Evolutionary conservation across 176 grass and related monocot genomes (phyloP).

Genomic region (Aegilops umbellulata): DNA sequence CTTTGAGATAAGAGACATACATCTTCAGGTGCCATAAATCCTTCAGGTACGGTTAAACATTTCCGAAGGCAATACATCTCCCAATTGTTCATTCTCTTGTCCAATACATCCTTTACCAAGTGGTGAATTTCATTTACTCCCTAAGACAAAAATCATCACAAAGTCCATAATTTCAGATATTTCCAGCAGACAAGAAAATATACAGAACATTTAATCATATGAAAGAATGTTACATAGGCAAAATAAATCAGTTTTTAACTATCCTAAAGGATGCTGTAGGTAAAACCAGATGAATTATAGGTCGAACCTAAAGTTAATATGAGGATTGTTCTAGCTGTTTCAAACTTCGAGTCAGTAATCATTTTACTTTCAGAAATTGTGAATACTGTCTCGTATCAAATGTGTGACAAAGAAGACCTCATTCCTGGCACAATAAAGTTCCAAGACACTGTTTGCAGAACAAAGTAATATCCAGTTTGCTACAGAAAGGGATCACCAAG

Average conservation of each 20-base stretch:
- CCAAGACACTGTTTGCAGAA: not conserved
- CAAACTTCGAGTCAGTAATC: not conserved
- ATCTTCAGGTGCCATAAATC: conserved; percentile 32
- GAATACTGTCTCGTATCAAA: not conserved
- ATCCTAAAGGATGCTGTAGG: not conserved
- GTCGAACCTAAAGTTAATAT: not conserved
- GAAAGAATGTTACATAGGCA: not conserved
- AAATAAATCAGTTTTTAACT: not conserved
- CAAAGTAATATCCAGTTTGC: not conserved
- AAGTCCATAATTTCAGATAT: not conserved
- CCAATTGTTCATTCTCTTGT: conserved; percentile 42
- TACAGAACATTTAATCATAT: not conserved
- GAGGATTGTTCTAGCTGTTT: not conserved
- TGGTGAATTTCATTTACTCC: conserved; percentile 34
- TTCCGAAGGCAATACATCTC: conserved; percentile 35
- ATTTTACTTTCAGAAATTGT: not conserved
- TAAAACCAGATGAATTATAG: not conserved
- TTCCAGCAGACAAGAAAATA: not conserved
- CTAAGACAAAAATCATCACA: conserved; percentile 29
- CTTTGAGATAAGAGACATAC: conserved; percentile 25
- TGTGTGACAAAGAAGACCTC: not conserved
- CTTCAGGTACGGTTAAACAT: conserved; percentile 43
- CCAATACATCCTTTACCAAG: conserved; percentile 30
- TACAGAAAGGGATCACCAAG: not conserved
- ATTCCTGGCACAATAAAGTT: not conserved